Evolutionary conservation across 1,139 yeast genomes (phyloP).

Genomic region (Arxiozyma bovina): DNA sequence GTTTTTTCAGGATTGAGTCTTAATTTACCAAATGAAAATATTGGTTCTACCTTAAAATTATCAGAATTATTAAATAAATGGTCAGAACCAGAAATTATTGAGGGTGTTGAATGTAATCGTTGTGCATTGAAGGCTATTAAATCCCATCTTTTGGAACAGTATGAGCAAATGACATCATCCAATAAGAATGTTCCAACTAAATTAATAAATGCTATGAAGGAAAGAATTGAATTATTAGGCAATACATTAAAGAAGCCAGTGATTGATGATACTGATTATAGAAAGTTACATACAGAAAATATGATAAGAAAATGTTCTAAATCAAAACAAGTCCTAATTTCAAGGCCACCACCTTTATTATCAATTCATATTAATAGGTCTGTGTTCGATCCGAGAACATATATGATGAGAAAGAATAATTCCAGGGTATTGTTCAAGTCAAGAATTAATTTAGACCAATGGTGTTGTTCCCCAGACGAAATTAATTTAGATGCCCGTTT

Average conservation of each 20-base stretch:
- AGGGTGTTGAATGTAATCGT: conserved; percentile 87
- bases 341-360: conserved; percentile 77
- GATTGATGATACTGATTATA: conserved; percentile 73
- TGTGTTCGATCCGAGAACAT: conserved; percentile 82
- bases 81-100: conserved; percentile 74
- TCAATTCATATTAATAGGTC: conserved; percentile 85
- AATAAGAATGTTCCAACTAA: conserved; percentile 30
- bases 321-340: conserved; percentile 69
- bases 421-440: conserved; percentile 73
- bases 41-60: conserved; percentile 39
- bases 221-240: conserved; percentile 49
- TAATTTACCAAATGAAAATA: conserved; percentile 46
- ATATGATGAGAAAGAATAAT: conserved; percentile 72
- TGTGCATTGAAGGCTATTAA: conserved; percentile 66
- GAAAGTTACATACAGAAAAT: conserved; percentile 62
- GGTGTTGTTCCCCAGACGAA: conserved; percentile 53
- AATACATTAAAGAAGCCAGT: conserved; percentile 53
- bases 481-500: conserved; percentile 73
- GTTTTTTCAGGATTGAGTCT: conserved; percentile 75
- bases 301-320: conserved; percentile 70
- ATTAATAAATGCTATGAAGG: conserved; percentile 39
- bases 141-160: conserved; percentile 40
- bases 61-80: conserved; percentile 59
- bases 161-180: conserved; percentile 32
- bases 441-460: conserved; percentile 51